Percentiles rank a stretch among this genome's conserved stretches.
Conservation (phyloP, 2,329 filamentous ascomycete species). For the Chrysosporium queenslandicum region DNA sequence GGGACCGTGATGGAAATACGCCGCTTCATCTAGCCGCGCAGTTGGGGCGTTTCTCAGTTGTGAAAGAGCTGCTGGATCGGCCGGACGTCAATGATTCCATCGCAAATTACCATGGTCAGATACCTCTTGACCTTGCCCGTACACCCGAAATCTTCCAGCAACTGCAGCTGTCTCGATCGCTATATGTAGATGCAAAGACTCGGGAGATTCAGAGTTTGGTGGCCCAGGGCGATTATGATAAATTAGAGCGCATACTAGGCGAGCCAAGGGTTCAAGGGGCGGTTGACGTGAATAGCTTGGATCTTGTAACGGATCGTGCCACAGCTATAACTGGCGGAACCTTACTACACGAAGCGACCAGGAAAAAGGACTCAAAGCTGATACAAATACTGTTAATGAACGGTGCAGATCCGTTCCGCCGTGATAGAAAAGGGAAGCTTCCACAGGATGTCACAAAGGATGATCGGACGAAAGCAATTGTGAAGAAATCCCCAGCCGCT, state of each 20-base stretch:
- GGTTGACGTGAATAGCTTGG: slow-evolving; percentile 83
- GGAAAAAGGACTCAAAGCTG: slow-evolving; percentile 73
- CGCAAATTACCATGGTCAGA: slow-evolving; percentile 71
- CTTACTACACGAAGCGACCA: slow-evolving; percentile 82
- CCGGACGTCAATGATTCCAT: slow-evolving; percentile 79
- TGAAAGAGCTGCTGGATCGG: slow-evolving; percentile 73
- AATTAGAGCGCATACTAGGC: slow-evolving; percentile 67
- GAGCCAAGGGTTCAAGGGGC: slow-evolving; percentile 77
- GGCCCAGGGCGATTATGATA: slow-evolving; percentile 60
- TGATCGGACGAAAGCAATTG: slow-evolving; percentile 72
- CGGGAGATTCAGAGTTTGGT: slow-evolving; percentile 75
- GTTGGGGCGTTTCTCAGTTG: slow-evolving; percentile 69
- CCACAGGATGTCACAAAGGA: slow-evolving; percentile 96
- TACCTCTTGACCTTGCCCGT: slow-evolving; percentile 77
- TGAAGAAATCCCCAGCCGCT: slow-evolving; percentile 90
- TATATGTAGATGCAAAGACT: slow-evolving; percentile 81
- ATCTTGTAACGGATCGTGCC: slow-evolving; percentile 69
- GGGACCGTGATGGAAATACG: slow-evolving; percentile 90
- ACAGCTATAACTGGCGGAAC: slow-evolving; percentile 81
- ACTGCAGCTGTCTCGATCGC: slow-evolving; percentile 76
- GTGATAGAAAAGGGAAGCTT: slow-evolving; percentile 89
- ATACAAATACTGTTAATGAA: slow-evolving; percentile 87
- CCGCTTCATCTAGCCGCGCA: slow-evolving; percentile 78
- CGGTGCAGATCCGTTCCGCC: slow-evolving; percentile 88
- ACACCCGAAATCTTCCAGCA: slow-evolving; percentile 94